Percentiles rank a stretch among this genome's conserved stretches.
phyloP scores from a whole-genome alignment of 2,329 filamentous ascomycete species.

The Geosmithia morbida region DNA sequence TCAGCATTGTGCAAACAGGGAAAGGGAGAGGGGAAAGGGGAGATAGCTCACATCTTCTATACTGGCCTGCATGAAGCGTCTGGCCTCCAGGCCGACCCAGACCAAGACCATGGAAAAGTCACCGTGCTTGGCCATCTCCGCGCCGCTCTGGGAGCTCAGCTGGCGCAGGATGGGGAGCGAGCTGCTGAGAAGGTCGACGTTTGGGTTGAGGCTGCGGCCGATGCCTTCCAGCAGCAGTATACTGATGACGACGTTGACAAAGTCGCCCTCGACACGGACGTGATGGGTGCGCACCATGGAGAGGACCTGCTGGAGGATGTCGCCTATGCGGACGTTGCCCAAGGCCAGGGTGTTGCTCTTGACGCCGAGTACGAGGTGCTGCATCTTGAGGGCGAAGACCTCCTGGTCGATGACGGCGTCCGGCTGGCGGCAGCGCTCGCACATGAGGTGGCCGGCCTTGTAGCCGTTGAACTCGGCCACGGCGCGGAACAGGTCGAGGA shows the following conservation, averaged over 20 bases:
- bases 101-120: conserved; percentile 80
- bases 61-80: conserved; percentile 79
- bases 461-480: conserved; percentile 96
- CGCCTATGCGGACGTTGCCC: conserved; percentile 90
- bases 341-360: conserved; percentile 85
- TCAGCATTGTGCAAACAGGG: conserved; percentile 1
- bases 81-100: conserved; percentile 81
- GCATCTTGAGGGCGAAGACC: conserved; percentile 90
- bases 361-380: conserved; percentile 82
- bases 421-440: conserved; percentile 84
- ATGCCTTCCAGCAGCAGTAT: conserved; percentile 91
- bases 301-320: conserved; percentile 82
- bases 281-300: conserved; percentile 87
- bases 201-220: conserved; percentile 70
- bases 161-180: conserved; percentile 83
- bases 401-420: conserved; percentile 80
- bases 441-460: conserved; percentile 89
- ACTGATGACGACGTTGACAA: conserved; percentile 94
- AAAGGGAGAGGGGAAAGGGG: neutral
- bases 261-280: conserved; percentile 89
- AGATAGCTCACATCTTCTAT: conserved; percentile 60
- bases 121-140: conserved; percentile 53
- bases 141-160: conserved; percentile 64
- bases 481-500: conserved; percentile 88
- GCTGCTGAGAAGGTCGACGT: conserved; percentile 73